Percentiles rank a stretch among this genome's conserved stretches.
Evolutionary conservation across 1,139 yeast genomes (phyloP).

Genomic region (Casaregolazyma suthepensis): DNA sequence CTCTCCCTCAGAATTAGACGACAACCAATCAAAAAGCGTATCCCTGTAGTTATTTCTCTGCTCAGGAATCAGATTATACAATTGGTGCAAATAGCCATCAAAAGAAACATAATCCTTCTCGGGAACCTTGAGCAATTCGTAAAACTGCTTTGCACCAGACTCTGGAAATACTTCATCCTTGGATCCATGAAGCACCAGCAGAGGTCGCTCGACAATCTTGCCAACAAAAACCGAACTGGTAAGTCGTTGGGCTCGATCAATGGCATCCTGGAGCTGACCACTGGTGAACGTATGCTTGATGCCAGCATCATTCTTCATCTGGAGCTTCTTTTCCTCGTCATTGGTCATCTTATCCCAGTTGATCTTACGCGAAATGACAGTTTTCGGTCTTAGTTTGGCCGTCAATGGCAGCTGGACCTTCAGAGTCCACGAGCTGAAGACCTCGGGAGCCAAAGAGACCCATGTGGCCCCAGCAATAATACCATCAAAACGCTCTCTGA

Average conservation of each 20-base stretch:
- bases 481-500: conserved; percentile 48
- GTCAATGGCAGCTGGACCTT: conserved; percentile 43
- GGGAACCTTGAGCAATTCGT: conserved; percentile 32
- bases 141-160: conserved; percentile 47
- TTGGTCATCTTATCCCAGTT: conserved; percentile 51
- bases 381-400: conserved; percentile 47
- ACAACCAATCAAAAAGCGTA: conserved; percentile 40
- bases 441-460: conserved; percentile 47
- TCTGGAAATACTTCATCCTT: conserved; percentile 51
- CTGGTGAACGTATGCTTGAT: conserved; percentile 42
- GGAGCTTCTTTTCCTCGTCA: conserved; percentile 34
- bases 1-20: conserved; percentile 19
- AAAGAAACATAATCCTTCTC: conserved; percentile 35
- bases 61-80: conserved; percentile 39
- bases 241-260: conserved; percentile 54
- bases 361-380: conserved; percentile 53
- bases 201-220: conserved; percentile 41
- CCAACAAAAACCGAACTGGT: conserved; percentile 39
- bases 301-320: conserved; percentile 25
- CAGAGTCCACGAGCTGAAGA: conserved; percentile 50
- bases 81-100: conserved; percentile 33
- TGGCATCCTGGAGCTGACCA: conserved; percentile 56
- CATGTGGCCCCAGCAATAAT: conserved; percentile 65
- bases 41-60: conserved; percentile 33
- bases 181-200: conserved; percentile 51